phyloP scores from a whole-genome alignment of 1,284 basidiomycete species.

The Amylostereum areolatum region DNA sequence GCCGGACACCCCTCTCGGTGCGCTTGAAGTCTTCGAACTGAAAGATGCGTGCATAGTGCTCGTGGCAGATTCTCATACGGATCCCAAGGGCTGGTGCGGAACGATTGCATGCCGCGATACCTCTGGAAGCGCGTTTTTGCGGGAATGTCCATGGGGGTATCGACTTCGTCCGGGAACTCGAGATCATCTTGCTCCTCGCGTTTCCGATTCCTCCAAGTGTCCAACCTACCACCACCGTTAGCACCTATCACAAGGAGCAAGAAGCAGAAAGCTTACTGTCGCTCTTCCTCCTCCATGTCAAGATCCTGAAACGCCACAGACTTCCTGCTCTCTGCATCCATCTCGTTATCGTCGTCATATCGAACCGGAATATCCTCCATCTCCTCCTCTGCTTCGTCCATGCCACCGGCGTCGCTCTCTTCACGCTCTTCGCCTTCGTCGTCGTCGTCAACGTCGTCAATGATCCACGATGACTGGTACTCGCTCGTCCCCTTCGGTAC shows the following conservation, averaged over 20 bases:
- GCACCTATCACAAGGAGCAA: conserved; percentile 5
- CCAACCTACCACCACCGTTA: conserved; percentile 40
- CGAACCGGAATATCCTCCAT: conserved; percentile 53
- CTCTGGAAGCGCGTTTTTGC: conserved; percentile 88
- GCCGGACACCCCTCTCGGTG: conserved; percentile 74
- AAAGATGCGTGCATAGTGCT: conserved; percentile 94
- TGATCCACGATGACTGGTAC: conserved; percentile 92
- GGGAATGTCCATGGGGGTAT: conserved; percentile 86
- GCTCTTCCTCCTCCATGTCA: conserved; percentile 77
- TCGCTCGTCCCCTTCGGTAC: conserved; percentile 89
- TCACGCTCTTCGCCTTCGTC: conserved; percentile 39
- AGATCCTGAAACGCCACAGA: conserved; percentile 68
- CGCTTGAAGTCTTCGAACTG: conserved; percentile 94
- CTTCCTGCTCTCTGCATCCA: conserved; percentile 58
- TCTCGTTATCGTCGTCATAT: conserved; percentile 41
- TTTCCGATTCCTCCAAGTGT: conserved; percentile 60
- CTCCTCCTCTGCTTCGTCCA: conserved; percentile 54
- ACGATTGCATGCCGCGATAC: conserved; percentile 87
- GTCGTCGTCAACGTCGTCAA: conserved; percentile 77
- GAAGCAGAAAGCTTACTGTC: conserved; percentile 53
- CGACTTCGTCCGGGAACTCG: conserved; percentile 95
- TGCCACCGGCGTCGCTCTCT: conserved; percentile 34
- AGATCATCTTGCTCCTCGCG: conserved; percentile 76
- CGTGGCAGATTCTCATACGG: conserved; percentile 93
- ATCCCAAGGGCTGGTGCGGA: conserved; percentile 97